Evolutionary conservation across 108 stramenopile genomes (phyloP).

Genomic region (Nitzschia sp.): DNA sequence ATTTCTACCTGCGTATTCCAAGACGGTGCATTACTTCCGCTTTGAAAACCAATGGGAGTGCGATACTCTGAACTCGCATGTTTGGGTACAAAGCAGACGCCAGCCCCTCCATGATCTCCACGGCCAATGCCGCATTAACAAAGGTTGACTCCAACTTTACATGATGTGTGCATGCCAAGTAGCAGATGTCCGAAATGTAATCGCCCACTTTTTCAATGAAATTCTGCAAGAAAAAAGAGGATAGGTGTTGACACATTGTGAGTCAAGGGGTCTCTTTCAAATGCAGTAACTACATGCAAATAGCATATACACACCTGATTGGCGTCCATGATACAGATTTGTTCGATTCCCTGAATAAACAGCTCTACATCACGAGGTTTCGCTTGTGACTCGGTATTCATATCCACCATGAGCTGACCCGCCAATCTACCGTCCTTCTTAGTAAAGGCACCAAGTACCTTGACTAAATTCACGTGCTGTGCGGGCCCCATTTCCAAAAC

Average conservation of each 20-base stretch:
- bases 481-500: slow-evolving; percentile 83
- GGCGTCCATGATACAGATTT: slow-evolving; percentile 62
- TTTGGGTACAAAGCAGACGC: slow-evolving; percentile 71
- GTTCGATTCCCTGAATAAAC: slow-evolving; percentile 81
- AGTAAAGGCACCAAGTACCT: slow-evolving; percentile 85
- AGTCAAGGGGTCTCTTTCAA: background rate
- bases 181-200: slow-evolving; percentile 89
- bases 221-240: slow-evolving; percentile 42
- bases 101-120: slow-evolving; percentile 91
- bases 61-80: slow-evolving; percentile 69
- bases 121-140: slow-evolving; percentile 84
- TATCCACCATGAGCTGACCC: slow-evolving; percentile 84
- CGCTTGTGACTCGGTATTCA: slow-evolving; percentile 67
- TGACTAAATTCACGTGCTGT: slow-evolving; percentile 81
- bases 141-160: slow-evolving; percentile 87
- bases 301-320: slow-evolving; percentile 40
- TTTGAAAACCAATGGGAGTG: slow-evolving; percentile 79
- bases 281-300: background rate
- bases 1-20: background rate
- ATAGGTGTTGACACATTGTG: background rate
- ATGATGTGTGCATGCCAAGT: slow-evolving; percentile 71
- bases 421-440: slow-evolving; percentile 76
- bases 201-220: slow-evolving; percentile 89
- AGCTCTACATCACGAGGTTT: slow-evolving; percentile 62
- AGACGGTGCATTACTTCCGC: slow-evolving; percentile 73